Evolutionary conservation across 2,329 filamentous ascomycete species (phyloP), one percentile per base, ranked within the genome.

Genomic region (Phaeomoniella chlamydospora): DNA sequence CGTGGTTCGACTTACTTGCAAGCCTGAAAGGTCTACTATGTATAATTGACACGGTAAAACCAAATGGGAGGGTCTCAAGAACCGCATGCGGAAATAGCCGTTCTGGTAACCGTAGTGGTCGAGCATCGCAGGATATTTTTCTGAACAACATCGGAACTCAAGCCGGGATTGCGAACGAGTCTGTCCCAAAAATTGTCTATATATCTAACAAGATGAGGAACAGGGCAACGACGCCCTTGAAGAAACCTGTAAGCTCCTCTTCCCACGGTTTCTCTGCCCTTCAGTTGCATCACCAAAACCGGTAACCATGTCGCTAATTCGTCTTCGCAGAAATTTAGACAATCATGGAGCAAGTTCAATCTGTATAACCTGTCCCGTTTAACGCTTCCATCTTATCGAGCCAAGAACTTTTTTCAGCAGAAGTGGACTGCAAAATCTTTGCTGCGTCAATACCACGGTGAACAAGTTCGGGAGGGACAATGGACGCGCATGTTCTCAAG

Each of bases 271-370:
- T n/a, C 15, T 15, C 12, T 37, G 14, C 14, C 19, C 34, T 22
- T 5, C 13, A 19, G 31, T 9, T 15, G 40, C 15, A 12, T 15
- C 14, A 30, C 31, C 15, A 16, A 9, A 6, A 9, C 22, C 22
- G 22, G 22, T 9, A n/a, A 26, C 6, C 22, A n/a, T 26, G 22
- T 26, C 22, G 12, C 16, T 31, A 13, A 18, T 31, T 2, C 22
- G 33, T 15, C 26, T 15, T 37, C 40, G 45, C 55, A 96, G 87
- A 92, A 85, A 81, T 58, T 94, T 58, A 80, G 88, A 51, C 83
- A 90, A 67, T 85, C 86, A 67, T 94, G 88, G 90, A 93, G 85
- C 68, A 93, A 94, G 65, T 86, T 85, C 69, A 94, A 93, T 55
- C 70, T 98, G 44, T 98, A 83, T 74, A 94, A 94, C 62, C 64